A percentile compares a stretch with the other conserved stretches of the same genome.
These are phyloP conservation scores for Rachicladosporium sp. DNA, from an alignment of 2,329 filamentous ascomycete species.

Conservation along the genomic window DNA sequence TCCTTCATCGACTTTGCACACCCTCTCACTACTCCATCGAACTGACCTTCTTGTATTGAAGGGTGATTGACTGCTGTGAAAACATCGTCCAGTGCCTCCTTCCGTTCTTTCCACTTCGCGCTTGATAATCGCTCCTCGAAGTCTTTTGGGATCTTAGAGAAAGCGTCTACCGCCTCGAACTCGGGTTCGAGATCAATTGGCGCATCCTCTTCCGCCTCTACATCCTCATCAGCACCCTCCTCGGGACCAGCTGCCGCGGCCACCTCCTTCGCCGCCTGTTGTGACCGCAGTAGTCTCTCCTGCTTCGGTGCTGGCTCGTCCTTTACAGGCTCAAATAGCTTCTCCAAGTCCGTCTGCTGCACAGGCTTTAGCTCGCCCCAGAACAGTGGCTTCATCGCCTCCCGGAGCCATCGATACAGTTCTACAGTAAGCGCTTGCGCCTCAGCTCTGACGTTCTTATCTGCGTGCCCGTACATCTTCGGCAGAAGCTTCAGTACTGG, in stretches of 20 bases:
- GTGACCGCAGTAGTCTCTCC: slow-evolving; percentile 73
- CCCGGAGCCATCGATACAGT: slow-evolving; percentile 90
- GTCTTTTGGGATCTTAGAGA: slow-evolving; percentile 67
- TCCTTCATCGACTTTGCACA: slow-evolving; percentile 98
- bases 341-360: slow-evolving; percentile 86
- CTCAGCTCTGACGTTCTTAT: slow-evolving; percentile 95
- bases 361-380: slow-evolving; percentile 93
- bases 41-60: slow-evolving; percentile 81
- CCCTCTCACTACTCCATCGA: slow-evolving; percentile 67
- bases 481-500: slow-evolving; percentile 76
- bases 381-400: slow-evolving; percentile 97
- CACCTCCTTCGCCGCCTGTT: slow-evolving; percentile 72
- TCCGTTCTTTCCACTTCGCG: slow-evolving; percentile 96
- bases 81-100: slow-evolving; percentile 80
- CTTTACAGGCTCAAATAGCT: slow-evolving; percentile 87
- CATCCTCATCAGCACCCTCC: slow-evolving; percentile 28
- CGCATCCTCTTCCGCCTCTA: slow-evolving; percentile 47
- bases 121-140: slow-evolving; percentile 76
- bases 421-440: slow-evolving; percentile 85
- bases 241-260: slow-evolving; percentile 48
- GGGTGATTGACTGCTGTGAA: slow-evolving; percentile 69
- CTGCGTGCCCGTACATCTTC: slow-evolving; percentile 86
- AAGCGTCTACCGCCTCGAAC: slow-evolving; percentile 73
- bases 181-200: slow-evolving; percentile 58
- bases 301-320: slow-evolving; percentile 79